Percentiles rank a stretch among this genome's conserved stretches.
Evolutionary conservation across 1,284 basidiomycete species (phyloP).

Genomic region (Stygiomarasmius scandens): DNA sequence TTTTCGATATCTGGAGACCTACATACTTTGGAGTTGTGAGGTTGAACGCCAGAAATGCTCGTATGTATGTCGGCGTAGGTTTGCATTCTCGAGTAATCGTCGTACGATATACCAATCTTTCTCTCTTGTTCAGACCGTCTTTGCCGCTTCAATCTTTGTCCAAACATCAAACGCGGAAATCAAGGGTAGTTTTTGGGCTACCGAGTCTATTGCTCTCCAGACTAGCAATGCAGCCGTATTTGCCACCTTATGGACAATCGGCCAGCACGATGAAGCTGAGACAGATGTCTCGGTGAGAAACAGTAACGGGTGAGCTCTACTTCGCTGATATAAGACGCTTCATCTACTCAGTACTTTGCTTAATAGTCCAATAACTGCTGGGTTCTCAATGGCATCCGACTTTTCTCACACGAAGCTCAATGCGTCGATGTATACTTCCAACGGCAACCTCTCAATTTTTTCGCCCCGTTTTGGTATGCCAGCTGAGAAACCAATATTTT

Average conservation of each 20-base stretch:
- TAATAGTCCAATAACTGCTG: not conserved
- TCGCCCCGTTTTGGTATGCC: not conserved
- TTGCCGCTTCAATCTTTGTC: not conserved
- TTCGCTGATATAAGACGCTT: not conserved
- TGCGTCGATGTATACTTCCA: not conserved
- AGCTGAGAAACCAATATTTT: not conserved
- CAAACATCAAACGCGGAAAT: not conserved
- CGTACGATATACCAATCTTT: not conserved
- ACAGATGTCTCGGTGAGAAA: not conserved
- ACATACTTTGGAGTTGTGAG: not conserved
- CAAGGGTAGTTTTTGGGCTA: not conserved
- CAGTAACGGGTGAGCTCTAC: not conserved
- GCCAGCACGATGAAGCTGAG: not conserved
- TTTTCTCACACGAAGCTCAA: not conserved
- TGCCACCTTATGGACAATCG: not conserved
- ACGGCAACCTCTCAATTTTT: not conserved
- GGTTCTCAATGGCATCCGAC: not conserved
- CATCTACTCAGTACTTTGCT: not conserved
- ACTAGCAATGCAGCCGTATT: slow-evolving; percentile 1
- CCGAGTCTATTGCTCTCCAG: not conserved
- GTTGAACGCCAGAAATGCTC: not conserved
- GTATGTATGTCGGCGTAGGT: not conserved
- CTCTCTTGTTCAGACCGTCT: not conserved
- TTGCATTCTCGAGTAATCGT: not conserved
- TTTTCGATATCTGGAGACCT: not conserved